A percentile compares a stretch with the other conserved stretches of the same genome.
phyloP scores from a whole-genome alignment of 192 early-diverging fungal genomes.

The Gaertneriomyces semiglobifer region DNA sequence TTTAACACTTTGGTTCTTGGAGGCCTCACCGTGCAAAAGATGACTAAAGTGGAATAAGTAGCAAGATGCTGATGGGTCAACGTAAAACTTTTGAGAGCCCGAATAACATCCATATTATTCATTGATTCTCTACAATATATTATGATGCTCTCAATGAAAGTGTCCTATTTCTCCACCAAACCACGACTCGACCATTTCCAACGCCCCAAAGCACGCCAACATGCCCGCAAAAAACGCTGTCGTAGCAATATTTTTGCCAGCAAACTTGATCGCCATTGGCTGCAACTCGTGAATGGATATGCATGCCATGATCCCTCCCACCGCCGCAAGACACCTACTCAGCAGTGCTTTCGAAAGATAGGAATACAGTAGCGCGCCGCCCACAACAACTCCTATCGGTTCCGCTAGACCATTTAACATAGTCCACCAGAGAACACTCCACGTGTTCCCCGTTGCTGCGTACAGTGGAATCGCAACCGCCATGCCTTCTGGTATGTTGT shows the following conservation, averaged over 20 bases:
- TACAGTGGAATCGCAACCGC: conserved; percentile 56
- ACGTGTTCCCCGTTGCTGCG: conserved; percentile 38
- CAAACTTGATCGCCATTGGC: conserved; percentile 47
- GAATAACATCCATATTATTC: too few relatives aligned
- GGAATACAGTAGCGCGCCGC: conserved; percentile 32
- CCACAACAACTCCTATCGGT: conserved; percentile 45
- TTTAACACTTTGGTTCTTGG: too few relatives aligned
- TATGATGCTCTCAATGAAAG: background rate
- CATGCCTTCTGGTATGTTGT: conserved; percentile 59
- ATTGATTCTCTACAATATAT: too few relatives aligned
- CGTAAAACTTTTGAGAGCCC: too few relatives aligned
- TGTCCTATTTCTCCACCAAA: conserved; percentile 33
- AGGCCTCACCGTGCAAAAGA: too few relatives aligned
- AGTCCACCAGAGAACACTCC: conserved; percentile 46
- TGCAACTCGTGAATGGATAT: conserved; percentile 54
- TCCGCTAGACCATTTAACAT: conserved; percentile 52
- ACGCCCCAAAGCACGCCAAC: conserved; percentile 43
- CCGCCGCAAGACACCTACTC: conserved; percentile 42
- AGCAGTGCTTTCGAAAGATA: conserved; percentile 38
- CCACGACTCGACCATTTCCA: conserved; percentile 42
- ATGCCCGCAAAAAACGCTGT: conserved; percentile 45
- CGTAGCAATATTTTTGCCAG: conserved; percentile 40
- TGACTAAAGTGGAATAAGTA: too few relatives aligned
- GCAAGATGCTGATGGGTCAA: too few relatives aligned
- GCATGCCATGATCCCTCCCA: conserved; percentile 54